phyloP scores from a whole-genome alignment of 1,139 yeast genomes.

The Taphrina communis region DNA sequence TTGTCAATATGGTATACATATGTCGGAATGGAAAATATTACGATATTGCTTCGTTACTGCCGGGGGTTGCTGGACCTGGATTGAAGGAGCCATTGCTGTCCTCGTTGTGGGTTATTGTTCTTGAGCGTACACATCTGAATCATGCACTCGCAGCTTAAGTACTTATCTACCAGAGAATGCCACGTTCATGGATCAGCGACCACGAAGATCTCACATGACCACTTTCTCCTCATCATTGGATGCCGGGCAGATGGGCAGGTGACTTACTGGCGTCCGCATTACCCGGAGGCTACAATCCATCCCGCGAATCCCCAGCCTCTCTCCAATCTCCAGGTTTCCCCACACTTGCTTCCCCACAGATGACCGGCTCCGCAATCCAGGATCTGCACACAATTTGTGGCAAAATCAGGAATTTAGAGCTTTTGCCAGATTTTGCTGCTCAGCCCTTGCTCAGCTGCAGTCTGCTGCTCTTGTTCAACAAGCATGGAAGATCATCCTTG shows the following conservation, averaged over 20 bases:
- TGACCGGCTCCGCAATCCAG: background rate
- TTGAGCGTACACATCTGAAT: too few species aligned
- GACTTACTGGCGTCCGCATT: background rate
- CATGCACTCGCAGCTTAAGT: background rate
- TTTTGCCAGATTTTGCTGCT: background rate
- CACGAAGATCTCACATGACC: constrained; percentile 6
- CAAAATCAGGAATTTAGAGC: background rate
- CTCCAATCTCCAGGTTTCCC: background rate
- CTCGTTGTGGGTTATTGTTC: background rate
- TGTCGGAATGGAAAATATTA: background rate
- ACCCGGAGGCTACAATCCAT: background rate
- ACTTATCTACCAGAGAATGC: background rate
- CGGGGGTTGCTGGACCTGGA: constrained; percentile 14
- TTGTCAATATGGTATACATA: background rate
- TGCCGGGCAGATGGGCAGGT: background rate
- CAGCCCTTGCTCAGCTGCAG: too few species aligned
- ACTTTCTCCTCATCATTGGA: background rate
- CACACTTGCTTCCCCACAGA: constrained; percentile 7
- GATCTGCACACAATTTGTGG: background rate
- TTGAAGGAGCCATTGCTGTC: constrained; percentile 19
- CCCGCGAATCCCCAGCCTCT: too few species aligned
- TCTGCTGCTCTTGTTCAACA: too few species aligned
- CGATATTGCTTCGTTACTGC: constrained; percentile 25
- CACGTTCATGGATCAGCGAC: background rate
- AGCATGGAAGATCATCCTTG: too few species aligned